Conservation (phyloP, 2,329 filamentous ascomycete species). For the Periglandula ipomoeae region DNA sequence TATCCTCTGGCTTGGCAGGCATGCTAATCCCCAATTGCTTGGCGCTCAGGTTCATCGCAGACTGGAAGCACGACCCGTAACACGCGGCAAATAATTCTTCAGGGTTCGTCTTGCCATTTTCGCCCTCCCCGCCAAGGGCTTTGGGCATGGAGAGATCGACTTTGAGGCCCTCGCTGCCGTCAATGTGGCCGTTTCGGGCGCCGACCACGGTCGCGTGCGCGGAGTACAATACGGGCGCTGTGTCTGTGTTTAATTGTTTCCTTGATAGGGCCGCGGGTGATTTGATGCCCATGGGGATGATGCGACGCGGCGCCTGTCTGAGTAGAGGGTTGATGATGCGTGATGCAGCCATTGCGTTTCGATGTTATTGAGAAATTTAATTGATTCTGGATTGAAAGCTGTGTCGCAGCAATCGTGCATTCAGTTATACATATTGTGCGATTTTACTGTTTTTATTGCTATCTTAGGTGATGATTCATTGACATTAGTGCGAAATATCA, state of each 20-base stretch:
- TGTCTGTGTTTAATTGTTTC: constrained; percentile 28
- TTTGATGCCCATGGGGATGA: neutral
- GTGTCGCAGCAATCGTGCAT: no score
- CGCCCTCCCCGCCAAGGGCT: constrained; percentile 29
- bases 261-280: neutral
- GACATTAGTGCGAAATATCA: neutral
- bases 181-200: constrained; percentile 22
- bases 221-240: constrained; percentile 28
- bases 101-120: constrained; percentile 32
- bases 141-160: constrained; percentile 33
- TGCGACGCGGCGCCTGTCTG: constrained; percentile 1
- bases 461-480: neutral
- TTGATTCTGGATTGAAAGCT: no score
- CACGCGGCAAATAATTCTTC: constrained; percentile 39
- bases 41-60: constrained; percentile 35
- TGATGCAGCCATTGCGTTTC: constrained; percentile 1
- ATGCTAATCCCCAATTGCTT: constrained; percentile 29
- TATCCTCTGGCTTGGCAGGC: constrained; percentile 26
- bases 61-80: constrained; percentile 38
- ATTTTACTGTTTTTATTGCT: neutral
- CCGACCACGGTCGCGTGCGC: constrained; percentile 28
- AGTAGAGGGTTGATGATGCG: constrained; percentile 3
- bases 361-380: no score
- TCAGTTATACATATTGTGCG: no score
- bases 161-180: constrained; percentile 18